Evolutionary conservation across 352 stramenopile genomes (phyloP).

Genomic region (Phytophthora hybrid): DNA sequence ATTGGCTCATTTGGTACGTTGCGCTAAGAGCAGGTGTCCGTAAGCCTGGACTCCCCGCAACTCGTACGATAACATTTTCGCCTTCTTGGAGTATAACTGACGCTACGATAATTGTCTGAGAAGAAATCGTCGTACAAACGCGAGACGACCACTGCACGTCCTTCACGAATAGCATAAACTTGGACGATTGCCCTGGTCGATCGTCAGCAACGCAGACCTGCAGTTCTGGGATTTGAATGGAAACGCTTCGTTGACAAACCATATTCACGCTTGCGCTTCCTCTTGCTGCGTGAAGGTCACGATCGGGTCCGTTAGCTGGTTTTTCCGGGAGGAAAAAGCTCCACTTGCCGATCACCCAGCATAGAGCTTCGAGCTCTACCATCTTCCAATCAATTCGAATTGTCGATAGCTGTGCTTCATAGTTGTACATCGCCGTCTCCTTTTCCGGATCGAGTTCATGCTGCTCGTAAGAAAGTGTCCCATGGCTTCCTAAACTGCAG

Average conservation of each 20-base stretch:
- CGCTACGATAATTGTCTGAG: conserved; percentile 36
- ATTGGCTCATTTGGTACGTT: conserved; percentile 50
- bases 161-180: conserved; percentile 43
- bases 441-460: conserved; percentile 32
- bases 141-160: conserved; percentile 45
- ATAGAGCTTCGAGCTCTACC: conserved; percentile 67
- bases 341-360: conserved; percentile 83
- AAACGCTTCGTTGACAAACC: conserved; percentile 44
- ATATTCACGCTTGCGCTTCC: conserved; percentile 34
- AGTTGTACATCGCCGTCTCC: conserved; percentile 78
- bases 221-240: conserved; percentile 41
- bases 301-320: conserved; percentile 23
- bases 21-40: conserved; percentile 54
- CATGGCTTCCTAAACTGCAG: conserved; percentile 29
- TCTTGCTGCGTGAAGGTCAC: conserved; percentile 41
- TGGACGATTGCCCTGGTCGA: conserved; percentile 21
- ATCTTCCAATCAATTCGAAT: conserved; percentile 62
- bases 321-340: conserved; percentile 73
- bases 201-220: conserved; percentile 43
- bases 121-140: conserved; percentile 46
- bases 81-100: conserved; percentile 48
- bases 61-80: conserved; percentile 43
- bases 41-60: conserved; percentile 47
- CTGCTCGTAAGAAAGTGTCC: conserved; percentile 25
- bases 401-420: conserved; percentile 55